phyloP scores from a whole-genome alignment of 768 basidiomycete genomes.

The Mycena indigotica region DNA sequence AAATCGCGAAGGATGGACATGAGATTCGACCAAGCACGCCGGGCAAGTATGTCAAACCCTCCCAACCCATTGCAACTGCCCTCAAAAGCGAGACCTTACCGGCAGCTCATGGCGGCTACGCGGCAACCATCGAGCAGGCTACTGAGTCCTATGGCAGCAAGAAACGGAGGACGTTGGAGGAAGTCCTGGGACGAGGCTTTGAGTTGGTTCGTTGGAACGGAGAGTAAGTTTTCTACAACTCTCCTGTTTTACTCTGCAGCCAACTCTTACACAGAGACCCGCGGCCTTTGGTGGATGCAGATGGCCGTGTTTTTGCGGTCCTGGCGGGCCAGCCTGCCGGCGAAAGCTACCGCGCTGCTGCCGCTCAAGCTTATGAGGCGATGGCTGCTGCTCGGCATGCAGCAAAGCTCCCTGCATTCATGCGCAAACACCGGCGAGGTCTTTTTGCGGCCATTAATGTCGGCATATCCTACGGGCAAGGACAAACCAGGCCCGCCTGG shows the following conservation, averaged over 20 bases:
- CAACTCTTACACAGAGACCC: neutral
- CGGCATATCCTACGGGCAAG: no score
- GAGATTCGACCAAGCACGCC: no score
- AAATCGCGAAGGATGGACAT: no score
- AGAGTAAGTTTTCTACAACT: neutral
- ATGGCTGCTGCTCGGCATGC: neutral
- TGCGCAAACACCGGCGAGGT: conserved; percentile 2
- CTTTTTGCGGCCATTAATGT: no score
- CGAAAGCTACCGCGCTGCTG: neutral
- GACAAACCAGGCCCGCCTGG: no score
- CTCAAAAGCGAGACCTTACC: neutral
- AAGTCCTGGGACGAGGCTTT: neutral
- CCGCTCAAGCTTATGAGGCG: neutral
- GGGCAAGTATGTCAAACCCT: no score
- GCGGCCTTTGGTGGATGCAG: neutral
- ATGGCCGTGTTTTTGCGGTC: conserved; percentile 1
- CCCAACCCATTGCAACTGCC: neutral
- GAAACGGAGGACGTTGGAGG: neutral
- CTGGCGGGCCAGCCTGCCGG: conserved; percentile 16
- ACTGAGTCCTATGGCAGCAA: neutral
- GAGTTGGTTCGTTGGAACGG: neutral
- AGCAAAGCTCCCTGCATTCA: neutral
- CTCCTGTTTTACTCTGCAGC: neutral
- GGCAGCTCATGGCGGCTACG: neutral
- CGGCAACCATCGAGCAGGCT: neutral